These are phyloP conservation scores for Alternaria hordeiaustralica DNA, from an alignment of 2,329 filamentous ascomycete genomes.

Conservation along the genomic window DNA sequence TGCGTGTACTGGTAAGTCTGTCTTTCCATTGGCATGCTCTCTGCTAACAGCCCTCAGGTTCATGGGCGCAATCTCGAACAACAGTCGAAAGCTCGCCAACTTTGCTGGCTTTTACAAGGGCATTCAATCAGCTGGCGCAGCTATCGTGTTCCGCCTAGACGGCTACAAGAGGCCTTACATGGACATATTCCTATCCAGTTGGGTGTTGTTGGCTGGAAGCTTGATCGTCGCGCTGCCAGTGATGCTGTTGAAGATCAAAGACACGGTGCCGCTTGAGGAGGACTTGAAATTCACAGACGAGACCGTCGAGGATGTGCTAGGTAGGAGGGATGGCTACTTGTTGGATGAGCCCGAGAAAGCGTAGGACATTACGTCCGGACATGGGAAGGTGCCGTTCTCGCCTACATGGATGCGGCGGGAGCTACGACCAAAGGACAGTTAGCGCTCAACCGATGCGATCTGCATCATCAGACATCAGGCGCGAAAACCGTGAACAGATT, in stretches of 20 bases:
- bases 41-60: slow-evolving; percentile 60
- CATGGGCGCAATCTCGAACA: slow-evolving; percentile 91
- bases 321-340: neutral
- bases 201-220: slow-evolving; percentile 73
- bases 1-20: slow-evolving; percentile 76
- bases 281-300: slow-evolving; percentile 85
- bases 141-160: slow-evolving; percentile 74
- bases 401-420: neutral
- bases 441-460: neutral
- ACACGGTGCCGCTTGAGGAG: slow-evolving; percentile 69
- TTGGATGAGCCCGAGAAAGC: neutral
- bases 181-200: slow-evolving; percentile 74
- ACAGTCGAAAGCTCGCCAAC: slow-evolving; percentile 85
- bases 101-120: slow-evolving; percentile 87
- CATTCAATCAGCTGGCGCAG: slow-evolving; percentile 81
- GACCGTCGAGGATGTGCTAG: slow-evolving; percentile 53
- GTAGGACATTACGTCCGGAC: neutral
- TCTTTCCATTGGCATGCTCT: neutral
- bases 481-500: neutral
- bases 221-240: slow-evolving; percentile 78
- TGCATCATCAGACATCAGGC: neutral
- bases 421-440: neutral
- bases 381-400: neutral
- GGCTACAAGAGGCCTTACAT: slow-evolving; percentile 62
- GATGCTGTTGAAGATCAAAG: slow-evolving; percentile 76